These are phyloP conservation scores for Diaporthe eres DNA, from an alignment of 2,329 filamentous ascomycete species.

Conservation along the genomic window DNA sequence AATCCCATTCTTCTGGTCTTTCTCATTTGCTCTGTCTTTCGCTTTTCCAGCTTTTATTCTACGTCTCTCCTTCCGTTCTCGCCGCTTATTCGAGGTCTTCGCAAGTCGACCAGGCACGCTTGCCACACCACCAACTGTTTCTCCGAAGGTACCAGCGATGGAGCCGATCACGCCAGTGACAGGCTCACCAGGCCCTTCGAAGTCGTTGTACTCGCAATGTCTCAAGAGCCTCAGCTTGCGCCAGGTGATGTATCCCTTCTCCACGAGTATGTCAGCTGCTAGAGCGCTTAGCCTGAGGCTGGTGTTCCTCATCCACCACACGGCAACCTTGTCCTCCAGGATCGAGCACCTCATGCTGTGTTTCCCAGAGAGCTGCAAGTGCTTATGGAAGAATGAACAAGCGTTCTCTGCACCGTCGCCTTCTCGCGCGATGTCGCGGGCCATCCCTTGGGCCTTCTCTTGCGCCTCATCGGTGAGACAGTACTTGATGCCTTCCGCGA, in stretches of 20 bases:
- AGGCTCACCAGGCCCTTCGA: constrained; percentile 81
- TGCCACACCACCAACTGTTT: constrained; percentile 73
- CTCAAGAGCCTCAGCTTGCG: constrained; percentile 74
- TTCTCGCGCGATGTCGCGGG: constrained; percentile 71
- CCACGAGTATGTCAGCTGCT: constrained; percentile 75
- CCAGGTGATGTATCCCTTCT: constrained; percentile 73
- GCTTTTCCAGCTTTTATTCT: constrained; percentile 41
- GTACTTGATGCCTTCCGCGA: constrained; percentile 79
- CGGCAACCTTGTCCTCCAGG: constrained; percentile 72
- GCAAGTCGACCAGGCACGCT: constrained; percentile 74
- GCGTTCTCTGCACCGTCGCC: constrained; percentile 80
- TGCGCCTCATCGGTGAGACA: constrained; percentile 74
- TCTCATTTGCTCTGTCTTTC: constrained; percentile 29
- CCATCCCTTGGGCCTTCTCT: constrained; percentile 70
- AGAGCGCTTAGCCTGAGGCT: constrained; percentile 72
- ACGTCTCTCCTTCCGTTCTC: constrained; percentile 57
- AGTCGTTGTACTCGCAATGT: constrained; percentile 82
- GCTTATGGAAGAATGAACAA: constrained; percentile 75
- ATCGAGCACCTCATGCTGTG: constrained; percentile 76
- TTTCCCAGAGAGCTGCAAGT: constrained; percentile 66
- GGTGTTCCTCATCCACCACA: constrained; percentile 75
- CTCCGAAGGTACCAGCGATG: constrained; percentile 69
- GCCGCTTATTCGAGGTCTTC: constrained; percentile 69
- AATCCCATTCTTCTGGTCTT: constrained; percentile 43
- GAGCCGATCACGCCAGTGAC: constrained; percentile 76